A percentile compares a stretch with the other conserved stretches of the same genome.
These are phyloP conservation scores for Leptographium radiaticola DNA, from an alignment of 2,329 filamentous ascomycete species.

Conservation along the genomic window DNA sequence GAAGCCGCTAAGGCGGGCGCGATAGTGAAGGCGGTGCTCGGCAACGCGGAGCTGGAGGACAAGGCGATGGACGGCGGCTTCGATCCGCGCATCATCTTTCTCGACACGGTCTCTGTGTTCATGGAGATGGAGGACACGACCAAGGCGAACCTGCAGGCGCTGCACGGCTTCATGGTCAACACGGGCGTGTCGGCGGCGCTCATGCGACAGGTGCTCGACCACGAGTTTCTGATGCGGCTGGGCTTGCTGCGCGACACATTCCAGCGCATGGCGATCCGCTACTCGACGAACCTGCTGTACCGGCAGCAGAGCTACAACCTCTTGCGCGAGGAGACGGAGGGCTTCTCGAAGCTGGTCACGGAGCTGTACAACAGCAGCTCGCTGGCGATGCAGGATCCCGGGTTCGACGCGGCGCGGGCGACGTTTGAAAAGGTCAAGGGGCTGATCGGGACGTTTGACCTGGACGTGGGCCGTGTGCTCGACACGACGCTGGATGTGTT, in stretches of 20 bases:
- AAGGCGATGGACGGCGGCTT: slow-evolving; percentile 28
- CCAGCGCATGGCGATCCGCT: slow-evolving; percentile 67
- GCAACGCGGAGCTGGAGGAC: slow-evolving; percentile 28
- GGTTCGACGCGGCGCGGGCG: slow-evolving; percentile 69
- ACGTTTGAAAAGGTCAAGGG: slow-evolving; percentile 89
- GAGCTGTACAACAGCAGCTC: slow-evolving; percentile 80
- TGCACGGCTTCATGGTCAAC: slow-evolving; percentile 57
- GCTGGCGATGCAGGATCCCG: slow-evolving; percentile 43
- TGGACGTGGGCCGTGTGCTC: slow-evolving; percentile 87
- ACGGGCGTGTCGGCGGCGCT: slow-evolving; percentile 58
- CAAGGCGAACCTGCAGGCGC: slow-evolving; percentile 28
- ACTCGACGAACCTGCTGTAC: slow-evolving; percentile 86
- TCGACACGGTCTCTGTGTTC: slow-evolving; percentile 71
- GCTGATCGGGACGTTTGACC: slow-evolving; percentile 89
- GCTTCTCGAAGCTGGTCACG: slow-evolving; percentile 90
- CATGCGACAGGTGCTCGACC: slow-evolving; percentile 76
- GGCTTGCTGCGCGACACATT: slow-evolving; percentile 81
- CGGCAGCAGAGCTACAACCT: slow-evolving; percentile 95
- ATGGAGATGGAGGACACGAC: slow-evolving; percentile 52
- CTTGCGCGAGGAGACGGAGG: slow-evolving; percentile 87
- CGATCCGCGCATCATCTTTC: slow-evolving; percentile 57
- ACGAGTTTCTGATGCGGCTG: slow-evolving; percentile 58
- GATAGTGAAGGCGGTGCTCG: slow-evolving; percentile 60
- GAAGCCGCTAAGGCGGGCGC: slow-evolving; percentile 55
- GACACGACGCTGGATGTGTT: slow-evolving; percentile 94